Base-by-base conservation (phyloP, 495 filamentous ascomycete species). In the Penicillium subrubescens region DNA sequence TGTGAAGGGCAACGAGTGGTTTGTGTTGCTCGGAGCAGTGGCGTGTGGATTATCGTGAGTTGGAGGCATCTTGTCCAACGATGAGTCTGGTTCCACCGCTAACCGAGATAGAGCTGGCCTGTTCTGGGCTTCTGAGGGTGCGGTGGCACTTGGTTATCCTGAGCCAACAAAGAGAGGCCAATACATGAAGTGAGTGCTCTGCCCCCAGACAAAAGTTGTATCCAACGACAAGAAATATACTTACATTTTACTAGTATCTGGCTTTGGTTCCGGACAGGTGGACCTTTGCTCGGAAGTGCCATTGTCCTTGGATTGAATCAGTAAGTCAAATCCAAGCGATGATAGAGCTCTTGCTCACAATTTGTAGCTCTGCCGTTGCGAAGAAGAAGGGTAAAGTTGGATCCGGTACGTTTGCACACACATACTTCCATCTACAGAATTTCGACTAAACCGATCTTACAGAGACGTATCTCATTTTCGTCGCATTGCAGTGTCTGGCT, bases 121-220 rank as follows among this genome's bases (percentile, higher is more conserved):
- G 0, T 89, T 89, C 72, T 89, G 87, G 88, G 82, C 82, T 48
- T 82, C 85, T 17, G 87, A 89, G 70, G 86, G 84, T 21, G 87
- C 87, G 8, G 86, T 89, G 35, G 87, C 86, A 17, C 79, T 89
- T 34, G 80, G 83, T 0, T 90, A 90, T 66, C 86, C 87, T 0
- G 87, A 89, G 66, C 81, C 83, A 5, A 76, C 79, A 50, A 89
- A 89, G 59, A 71, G 82, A 62, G 86, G 84, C 15, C 77, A 77
- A 56, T 84, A 83, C 44, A 80, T 89, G 68, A 75, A 77, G 72
- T 75, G 21, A 62, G 70, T 67, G 8, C 8, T 14, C n/a, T 52
- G 33, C 39, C 37, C 23, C 5, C 0, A 50, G 12, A 15, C 25
- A 5, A 12, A 55, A 67, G 11, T 68, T 51, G 1, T 3, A 29